phyloP scores from a whole-genome alignment of 2,329 filamentous ascomycete genomes.

The Phymatotrichopsis omnivora region DNA sequence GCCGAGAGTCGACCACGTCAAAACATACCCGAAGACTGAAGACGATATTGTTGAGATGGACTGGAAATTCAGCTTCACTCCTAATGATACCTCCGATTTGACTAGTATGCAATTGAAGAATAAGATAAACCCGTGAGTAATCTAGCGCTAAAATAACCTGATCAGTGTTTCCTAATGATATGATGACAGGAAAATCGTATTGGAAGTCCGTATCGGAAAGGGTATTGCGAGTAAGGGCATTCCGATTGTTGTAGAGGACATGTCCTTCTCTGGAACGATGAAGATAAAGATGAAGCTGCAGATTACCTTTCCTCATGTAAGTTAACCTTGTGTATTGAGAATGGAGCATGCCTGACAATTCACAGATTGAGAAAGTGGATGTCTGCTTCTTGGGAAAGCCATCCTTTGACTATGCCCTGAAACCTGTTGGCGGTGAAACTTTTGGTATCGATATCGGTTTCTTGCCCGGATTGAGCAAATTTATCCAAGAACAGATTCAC shows the following conservation, averaged over 20 bases:
- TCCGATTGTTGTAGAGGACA: slow-evolving; percentile 95
- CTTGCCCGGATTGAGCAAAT: slow-evolving; percentile 83
- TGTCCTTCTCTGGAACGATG: slow-evolving; percentile 93
- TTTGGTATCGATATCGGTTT: slow-evolving; percentile 99
- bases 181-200: slow-evolving; percentile 57
- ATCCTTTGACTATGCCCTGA: slow-evolving; percentile 92
- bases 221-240: slow-evolving; percentile 94
- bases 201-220: slow-evolving; percentile 91
- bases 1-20: slow-evolving; percentile 92
- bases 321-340: not conserved
- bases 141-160: not conserved
- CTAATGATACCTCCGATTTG: slow-evolving; percentile 86
- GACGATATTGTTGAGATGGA: slow-evolving; percentile 97
- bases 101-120: slow-evolving; percentile 82
- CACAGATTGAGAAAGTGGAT: slow-evolving; percentile 62
- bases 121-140: slow-evolving; percentile 68
- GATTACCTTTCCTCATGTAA: slow-evolving; percentile 83
- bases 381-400: slow-evolving; percentile 89
- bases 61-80: slow-evolving; percentile 99
- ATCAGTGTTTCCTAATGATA: slow-evolving; percentile 2
- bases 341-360: slow-evolving; percentile 5
- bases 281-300: slow-evolving; percentile 96
- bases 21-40: slow-evolving; percentile 91
- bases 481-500: slow-evolving; percentile 95
- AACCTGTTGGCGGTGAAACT: slow-evolving; percentile 86